These are phyloP conservation scores for Salix exigua DNA, from an alignment of 345 rosid genomes.

Conservation along the genomic window DNA sequence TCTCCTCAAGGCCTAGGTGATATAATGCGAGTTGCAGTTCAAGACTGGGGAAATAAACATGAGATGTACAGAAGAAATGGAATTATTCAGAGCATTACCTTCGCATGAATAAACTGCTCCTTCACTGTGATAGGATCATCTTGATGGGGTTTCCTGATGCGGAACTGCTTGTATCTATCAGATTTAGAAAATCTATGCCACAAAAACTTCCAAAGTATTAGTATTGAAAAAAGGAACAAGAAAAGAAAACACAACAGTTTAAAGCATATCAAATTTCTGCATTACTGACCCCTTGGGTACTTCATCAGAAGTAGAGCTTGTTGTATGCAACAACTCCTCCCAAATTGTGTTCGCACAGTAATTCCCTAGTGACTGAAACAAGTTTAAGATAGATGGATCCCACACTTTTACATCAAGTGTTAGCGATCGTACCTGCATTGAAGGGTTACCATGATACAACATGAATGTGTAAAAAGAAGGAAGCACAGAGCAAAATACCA, in stretches of 20 bases:
- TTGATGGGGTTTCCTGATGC: slow-evolving; percentile 50
- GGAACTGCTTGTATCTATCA: slow-evolving; percentile 42
- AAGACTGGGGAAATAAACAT: background rate
- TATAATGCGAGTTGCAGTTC: background rate
- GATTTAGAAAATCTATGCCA: slow-evolving; percentile 38
- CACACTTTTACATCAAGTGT: slow-evolving; percentile 79
- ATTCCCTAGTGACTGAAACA: slow-evolving; percentile 77
- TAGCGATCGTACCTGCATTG: slow-evolving; percentile 66
- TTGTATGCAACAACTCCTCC: slow-evolving; percentile 60
- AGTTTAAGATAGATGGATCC: slow-evolving; percentile 68
- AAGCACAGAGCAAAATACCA: background rate
- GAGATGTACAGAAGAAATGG: background rate
- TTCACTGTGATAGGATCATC: slow-evolving; percentile 61
- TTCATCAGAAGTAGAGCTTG: slow-evolving; percentile 29
- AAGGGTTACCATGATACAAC: slow-evolving; percentile 4
- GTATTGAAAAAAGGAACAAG: background rate
- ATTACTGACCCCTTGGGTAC: slow-evolving; percentile 44
- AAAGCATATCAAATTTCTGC: slow-evolving; percentile 14
- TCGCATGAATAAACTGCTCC: slow-evolving; percentile 74
- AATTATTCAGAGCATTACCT: slow-evolving; percentile 37
- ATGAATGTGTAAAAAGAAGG: slow-evolving; percentile 8
- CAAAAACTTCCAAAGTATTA: slow-evolving; percentile 22
- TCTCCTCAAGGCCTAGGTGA: background rate
- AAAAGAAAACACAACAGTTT: background rate
- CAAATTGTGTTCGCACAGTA: slow-evolving; percentile 63